Percentiles rank a stretch among this genome's conserved stretches.
Evolutionary conservation across 192 early-diverging fungal genomes (phyloP).

Genomic region (Pilobolus umbonatus): DNA sequence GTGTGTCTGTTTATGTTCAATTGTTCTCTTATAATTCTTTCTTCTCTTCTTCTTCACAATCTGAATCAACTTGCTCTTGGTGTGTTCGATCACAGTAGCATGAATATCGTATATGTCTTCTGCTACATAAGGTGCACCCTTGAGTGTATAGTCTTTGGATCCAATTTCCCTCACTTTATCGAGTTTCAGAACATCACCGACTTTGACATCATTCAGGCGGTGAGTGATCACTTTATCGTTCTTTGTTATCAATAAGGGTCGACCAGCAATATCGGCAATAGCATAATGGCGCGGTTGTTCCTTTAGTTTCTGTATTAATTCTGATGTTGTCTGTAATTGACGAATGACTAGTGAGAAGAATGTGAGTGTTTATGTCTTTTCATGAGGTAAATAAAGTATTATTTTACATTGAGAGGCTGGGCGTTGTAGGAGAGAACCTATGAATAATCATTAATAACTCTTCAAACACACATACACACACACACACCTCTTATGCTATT

Average conservation of each 20-base stretch:
- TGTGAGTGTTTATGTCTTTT: not conserved
- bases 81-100: constrained; percentile 87
- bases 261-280: constrained; percentile 80
- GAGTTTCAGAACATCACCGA: constrained; percentile 85
- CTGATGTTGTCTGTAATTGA: constrained; percentile 11
- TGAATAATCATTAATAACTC: too few relatives aligned
- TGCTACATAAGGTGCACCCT: constrained; percentile 81
- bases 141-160: constrained; percentile 74
- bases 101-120: constrained; percentile 69
- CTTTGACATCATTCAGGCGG: constrained; percentile 73
- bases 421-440: too few relatives aligned
- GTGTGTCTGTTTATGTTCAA: constrained; percentile 65
- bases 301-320: constrained; percentile 40
- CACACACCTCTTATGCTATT: too few relatives aligned
- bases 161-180: constrained; percentile 86
- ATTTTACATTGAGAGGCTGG: not conserved
- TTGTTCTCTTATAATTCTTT: constrained; percentile 66
- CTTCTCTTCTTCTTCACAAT: constrained; percentile 79
- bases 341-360: too few relatives aligned
- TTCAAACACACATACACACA: too few relatives aligned
- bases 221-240: constrained; percentile 86
- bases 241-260: constrained; percentile 82
- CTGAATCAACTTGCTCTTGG: constrained; percentile 66
- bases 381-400: not conserved
- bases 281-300: constrained; percentile 75